These are phyloP conservation scores for Teunomyces lycoperdinae DNA, from an alignment of 805 yeast genomes.

Conservation along the genomic window DNA sequence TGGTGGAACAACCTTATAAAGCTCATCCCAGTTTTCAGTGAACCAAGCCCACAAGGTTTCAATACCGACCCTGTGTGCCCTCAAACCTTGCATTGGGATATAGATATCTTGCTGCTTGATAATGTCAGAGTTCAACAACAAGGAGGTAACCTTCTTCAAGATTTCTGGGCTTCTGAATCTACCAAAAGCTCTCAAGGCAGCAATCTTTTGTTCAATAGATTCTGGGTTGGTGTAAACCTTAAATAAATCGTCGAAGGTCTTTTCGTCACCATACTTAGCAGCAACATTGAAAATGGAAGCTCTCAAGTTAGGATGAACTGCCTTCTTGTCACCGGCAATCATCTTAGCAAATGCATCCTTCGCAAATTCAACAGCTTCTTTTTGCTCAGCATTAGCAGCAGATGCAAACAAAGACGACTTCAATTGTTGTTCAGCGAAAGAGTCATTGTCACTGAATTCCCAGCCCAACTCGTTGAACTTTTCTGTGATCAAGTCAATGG, in stretches of 20 bases:
- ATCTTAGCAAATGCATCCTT: constrained; percentile 50
- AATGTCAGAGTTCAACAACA: constrained; percentile 54
- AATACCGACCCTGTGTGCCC: constrained; percentile 61
- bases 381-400: constrained; percentile 54
- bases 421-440: constrained; percentile 62
- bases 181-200: constrained; percentile 72
- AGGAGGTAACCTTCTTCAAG: constrained; percentile 53
- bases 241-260: constrained; percentile 61
- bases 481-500: constrained; percentile 51
- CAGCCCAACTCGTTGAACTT: constrained; percentile 62
- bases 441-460: constrained; percentile 54
- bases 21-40: constrained; percentile 65
- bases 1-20: constrained; percentile 71
- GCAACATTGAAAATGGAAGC: constrained; percentile 62
- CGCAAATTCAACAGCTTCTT: constrained; percentile 46
- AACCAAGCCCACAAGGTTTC: constrained; percentile 74
- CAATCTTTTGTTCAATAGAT: constrained; percentile 62
- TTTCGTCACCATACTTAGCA: constrained; percentile 60
- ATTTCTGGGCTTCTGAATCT: constrained; percentile 51
- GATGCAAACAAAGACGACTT: constrained; percentile 60
- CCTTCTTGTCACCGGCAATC: constrained; percentile 60
- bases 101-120: constrained; percentile 70
- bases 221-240: constrained; percentile 59
- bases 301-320: constrained; percentile 74
- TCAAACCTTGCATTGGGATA: constrained; percentile 74